Conservation (phyloP, 2,329 filamentous ascomycete genomes). For the Diplodia corticola region DNA sequence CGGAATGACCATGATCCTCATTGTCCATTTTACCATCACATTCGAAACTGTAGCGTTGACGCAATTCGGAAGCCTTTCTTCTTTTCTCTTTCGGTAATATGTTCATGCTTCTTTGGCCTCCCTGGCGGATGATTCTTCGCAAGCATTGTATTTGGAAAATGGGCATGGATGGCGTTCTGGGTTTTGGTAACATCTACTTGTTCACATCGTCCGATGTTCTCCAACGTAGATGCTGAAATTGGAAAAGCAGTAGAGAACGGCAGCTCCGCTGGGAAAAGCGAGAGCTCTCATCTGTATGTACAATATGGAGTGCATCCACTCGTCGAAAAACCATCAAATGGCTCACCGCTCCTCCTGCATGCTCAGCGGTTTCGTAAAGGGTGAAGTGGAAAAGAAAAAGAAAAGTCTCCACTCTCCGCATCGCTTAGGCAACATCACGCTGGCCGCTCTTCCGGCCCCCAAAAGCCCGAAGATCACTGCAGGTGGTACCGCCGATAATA, state of each 20-base stretch:
- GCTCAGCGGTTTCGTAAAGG: background rate
- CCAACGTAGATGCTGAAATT: background rate
- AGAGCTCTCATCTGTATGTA: background rate
- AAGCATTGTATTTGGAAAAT: background rate
- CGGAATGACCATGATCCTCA: background rate
- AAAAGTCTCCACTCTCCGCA: background rate
- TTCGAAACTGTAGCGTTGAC: background rate
- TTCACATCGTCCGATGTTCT: background rate
- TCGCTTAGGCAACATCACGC: background rate
- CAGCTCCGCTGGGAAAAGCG: background rate
- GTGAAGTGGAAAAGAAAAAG: background rate
- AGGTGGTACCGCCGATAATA: background rate
- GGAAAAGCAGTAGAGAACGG: background rate
- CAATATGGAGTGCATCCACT: background rate
- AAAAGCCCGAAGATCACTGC: background rate
- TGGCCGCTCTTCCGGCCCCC: background rate
- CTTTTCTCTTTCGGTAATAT: background rate
- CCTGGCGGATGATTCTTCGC: background rate
- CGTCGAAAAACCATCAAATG: background rate
- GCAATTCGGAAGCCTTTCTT: background rate
- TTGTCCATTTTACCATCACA: background rate
- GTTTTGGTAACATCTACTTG: background rate
- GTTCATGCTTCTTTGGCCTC: background rate
- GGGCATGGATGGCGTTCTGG: background rate
- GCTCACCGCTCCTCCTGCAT: background rate